These are phyloP conservation scores for Pseudoscleropodium purum DNA, from an alignment of 225 moss, liverwort and hornwort genomes.

Conservation along the genomic window DNA sequence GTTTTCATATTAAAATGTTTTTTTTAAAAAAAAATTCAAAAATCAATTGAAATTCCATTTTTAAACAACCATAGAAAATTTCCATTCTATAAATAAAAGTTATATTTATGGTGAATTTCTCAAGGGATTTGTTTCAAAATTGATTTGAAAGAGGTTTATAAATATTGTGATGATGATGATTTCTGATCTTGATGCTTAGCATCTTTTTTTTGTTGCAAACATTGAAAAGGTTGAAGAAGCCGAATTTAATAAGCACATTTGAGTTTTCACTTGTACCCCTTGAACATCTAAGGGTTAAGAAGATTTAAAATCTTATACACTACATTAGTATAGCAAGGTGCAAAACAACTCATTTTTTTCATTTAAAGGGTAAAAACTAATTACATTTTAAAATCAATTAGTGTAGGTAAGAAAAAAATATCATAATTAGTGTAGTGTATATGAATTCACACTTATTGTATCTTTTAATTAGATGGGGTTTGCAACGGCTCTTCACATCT, in stretches of 20 bases:
- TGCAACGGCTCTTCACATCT: background rate
- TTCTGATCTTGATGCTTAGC: background rate
- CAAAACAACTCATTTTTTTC: background rate
- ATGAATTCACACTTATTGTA: background rate
- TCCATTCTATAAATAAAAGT: background rate
- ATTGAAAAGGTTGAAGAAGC: background rate
- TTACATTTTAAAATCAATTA: background rate
- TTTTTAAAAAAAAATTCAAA: too few species aligned
- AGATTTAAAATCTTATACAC: background rate
- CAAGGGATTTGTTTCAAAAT: background rate
- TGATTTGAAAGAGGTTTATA: background rate
- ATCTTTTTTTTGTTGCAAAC: background rate
- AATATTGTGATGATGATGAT: background rate
- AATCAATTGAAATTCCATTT: background rate
- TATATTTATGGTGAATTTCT: background rate
- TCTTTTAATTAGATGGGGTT: too few species aligned
- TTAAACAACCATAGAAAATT: too few species aligned
- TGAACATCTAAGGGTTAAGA: too few species aligned
- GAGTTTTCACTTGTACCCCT: accelerated
- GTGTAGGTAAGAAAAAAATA: background rate
- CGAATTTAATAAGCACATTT: background rate
- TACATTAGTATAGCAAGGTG: background rate
- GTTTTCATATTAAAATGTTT: background rate
- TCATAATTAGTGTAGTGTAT: background rate
- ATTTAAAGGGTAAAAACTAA: background rate